Percentiles rank a stretch among this genome's conserved stretches.
phyloP scores from a whole-genome alignment of 352 stramenopile genomes.

The Phytopythium kandeliae region DNA sequence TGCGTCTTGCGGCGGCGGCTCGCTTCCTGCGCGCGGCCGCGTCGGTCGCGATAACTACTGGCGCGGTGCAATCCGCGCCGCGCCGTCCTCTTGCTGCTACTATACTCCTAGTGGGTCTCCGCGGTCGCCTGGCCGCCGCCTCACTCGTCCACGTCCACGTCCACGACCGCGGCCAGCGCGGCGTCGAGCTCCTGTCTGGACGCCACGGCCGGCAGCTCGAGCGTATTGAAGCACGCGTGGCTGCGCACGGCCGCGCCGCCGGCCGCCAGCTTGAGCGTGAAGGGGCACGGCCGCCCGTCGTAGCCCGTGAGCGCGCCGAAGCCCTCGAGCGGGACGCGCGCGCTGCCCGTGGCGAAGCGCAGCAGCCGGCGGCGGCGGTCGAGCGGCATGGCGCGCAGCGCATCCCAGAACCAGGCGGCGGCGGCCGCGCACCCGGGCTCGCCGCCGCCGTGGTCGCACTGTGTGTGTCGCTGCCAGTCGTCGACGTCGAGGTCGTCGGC shows the following conservation, averaged over 20 bases:
- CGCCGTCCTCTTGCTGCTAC: not conserved
- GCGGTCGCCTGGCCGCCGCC: not conserved
- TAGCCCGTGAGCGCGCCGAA: constrained; percentile 72
- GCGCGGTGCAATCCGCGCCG: no score
- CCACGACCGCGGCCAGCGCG: constrained; percentile 46
- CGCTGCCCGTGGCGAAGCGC: constrained; percentile 77
- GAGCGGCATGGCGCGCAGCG: constrained; percentile 86
- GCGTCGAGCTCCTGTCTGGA: constrained; percentile 67
- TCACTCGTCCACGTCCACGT: no score
- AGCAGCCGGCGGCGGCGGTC: constrained; percentile 66
- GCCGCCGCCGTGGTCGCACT: constrained; percentile 11
- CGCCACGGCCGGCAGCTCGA: constrained; percentile 94
- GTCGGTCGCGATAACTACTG: no score
- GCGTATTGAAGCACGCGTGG: constrained; percentile 76
- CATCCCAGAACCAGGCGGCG: constrained; percentile 44
- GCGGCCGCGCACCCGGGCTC: no score
- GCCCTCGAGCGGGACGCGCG: constrained; percentile 63
- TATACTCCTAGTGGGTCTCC: not conserved
- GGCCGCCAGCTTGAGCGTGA: constrained; percentile 55
- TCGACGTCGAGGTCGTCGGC: constrained; percentile 91
- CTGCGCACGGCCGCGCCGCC: constrained; percentile 38
- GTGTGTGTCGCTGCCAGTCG: constrained; percentile 90
- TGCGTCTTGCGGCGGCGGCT: no score
- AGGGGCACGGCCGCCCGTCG: constrained; percentile 64
- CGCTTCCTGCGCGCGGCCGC: no score